A percentile compares a stretch with the other conserved stretches of the same genome.
phyloP scores from a whole-genome alignment of 495 filamentous ascomycete species.

The Talaromyces trachyspermus region DNA sequence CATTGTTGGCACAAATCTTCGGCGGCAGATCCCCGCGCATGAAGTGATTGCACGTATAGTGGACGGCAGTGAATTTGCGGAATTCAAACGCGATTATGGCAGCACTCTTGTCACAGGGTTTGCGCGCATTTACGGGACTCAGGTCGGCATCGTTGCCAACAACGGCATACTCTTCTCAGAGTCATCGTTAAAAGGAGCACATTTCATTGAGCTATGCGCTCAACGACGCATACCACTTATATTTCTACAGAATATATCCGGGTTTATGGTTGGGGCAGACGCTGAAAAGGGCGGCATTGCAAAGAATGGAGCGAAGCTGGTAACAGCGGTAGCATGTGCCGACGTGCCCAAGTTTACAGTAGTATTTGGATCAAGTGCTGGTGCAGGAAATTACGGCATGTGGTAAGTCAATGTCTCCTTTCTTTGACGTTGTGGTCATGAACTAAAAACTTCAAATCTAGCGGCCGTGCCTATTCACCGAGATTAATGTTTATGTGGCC shows the following conservation, averaged over 20 bases:
- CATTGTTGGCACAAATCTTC: conserved; percentile 82
- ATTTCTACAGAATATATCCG: conserved; percentile 93
- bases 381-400: conserved; percentile 77
- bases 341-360: conserved; percentile 97
- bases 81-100: conserved; percentile 94
- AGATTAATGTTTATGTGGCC: conserved; percentile 97
- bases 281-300: conserved; percentile 93
- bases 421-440: background rate
- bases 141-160: conserved; percentile 90
- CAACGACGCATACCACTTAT: conserved; percentile 84
- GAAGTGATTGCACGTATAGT: conserved; percentile 94
- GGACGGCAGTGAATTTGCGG: conserved; percentile 80
- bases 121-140: conserved; percentile 81
- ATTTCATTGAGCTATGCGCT: conserved; percentile 96
- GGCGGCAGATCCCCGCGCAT: conserved; percentile 72
- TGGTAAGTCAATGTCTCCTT: conserved; percentile 41
- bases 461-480: conserved; percentile 89
- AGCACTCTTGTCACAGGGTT: conserved; percentile 90
- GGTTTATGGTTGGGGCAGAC: conserved; percentile 95
- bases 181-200: conserved; percentile 85
- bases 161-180: conserved; percentile 96
- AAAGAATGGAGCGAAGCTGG: conserved; percentile 95
- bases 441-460: conserved; percentile 14
- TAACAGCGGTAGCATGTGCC: conserved; percentile 91
- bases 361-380: conserved; percentile 76